A percentile compares a stretch with the other conserved stretches of the same genome.
These are phyloP conservation scores for Aechmea fasciata DNA, from an alignment of 176 grass and related monocot species.

Conservation along the genomic window DNA sequence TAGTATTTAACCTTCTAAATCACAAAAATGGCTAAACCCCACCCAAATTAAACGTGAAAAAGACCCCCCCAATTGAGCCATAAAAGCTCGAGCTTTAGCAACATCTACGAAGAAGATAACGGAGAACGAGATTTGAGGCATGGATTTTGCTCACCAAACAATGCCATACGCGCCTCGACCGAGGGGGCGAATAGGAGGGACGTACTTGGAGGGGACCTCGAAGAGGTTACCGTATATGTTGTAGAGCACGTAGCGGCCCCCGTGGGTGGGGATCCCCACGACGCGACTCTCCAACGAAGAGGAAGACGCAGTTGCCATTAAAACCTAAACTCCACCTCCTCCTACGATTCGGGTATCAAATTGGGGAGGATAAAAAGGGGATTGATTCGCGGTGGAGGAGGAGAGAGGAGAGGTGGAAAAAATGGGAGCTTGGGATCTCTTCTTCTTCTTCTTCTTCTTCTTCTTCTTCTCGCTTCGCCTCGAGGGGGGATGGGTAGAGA, in stretches of 20 bases:
- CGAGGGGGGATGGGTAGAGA: neutral
- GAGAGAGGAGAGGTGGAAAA: conserved; percentile 11
- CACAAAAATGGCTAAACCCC: neutral
- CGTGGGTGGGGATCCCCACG: conserved; percentile 53
- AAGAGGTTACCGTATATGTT: conserved; percentile 87
- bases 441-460: neutral
- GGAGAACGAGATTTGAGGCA: neutral
- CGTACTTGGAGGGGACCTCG: conserved; percentile 83
- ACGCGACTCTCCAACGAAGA: conserved; percentile 39
- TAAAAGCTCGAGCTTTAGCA: too few relatives aligned
- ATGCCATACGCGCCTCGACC: conserved; percentile 93
- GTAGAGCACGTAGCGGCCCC: conserved; percentile 73
- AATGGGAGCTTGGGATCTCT: neutral
- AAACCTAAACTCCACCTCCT: neutral
- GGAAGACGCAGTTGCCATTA: neutral
- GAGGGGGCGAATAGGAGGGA: conserved; percentile 74
- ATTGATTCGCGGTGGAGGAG: too few relatives aligned
- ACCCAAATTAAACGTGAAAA: too few relatives aligned
- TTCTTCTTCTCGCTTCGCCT: too few relatives aligned
- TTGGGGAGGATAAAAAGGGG: too few relatives aligned
- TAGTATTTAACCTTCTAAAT: neutral
- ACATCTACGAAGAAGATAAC: conserved; percentile 11
- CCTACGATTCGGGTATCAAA: neutral
- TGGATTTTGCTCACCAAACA: conserved; percentile 62
- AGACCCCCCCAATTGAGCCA: too few relatives aligned